Evolutionary conservation across 139 green algal species (phyloP), one percentile per base, ranked within the genome.

Genomic region (Asterochloris erici): DNA sequence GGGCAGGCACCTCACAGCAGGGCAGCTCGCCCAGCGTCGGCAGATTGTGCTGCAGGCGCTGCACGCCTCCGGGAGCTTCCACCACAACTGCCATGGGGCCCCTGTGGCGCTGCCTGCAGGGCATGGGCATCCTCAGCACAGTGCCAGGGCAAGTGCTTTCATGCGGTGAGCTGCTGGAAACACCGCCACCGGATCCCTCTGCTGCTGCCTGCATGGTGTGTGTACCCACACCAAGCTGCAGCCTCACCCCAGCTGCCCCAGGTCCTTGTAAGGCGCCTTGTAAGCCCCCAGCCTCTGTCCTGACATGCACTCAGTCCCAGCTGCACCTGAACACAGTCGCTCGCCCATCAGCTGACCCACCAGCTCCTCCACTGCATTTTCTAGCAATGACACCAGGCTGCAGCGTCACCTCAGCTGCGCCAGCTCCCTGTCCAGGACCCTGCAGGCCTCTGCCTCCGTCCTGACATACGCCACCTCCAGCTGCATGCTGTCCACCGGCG

Each of bases 1-100:
- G 54, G 13, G 60, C 64, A 29, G 82, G 90, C 63, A 93, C 84
- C 73, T 89, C 83, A 14, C 94, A 86, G 26, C 80, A 87, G 15
- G 95, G 94, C 23, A 96, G 81, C 47, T 95, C 90, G 4, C 54
- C 76, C 79, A 98, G 88, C 24, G 91, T 74, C 9, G 92, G 90
- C 47, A 98, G 73, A 29, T 87, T 69, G 29, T 87, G 82, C 47
- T 81, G 63, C 75, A 95, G 84, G 12, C 19, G 47, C 9, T n/a
- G 16, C 0, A 68, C 26, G 17, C 85, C 86, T n/a, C 84, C 86
- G 9, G 83, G 78, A 15, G 68, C 79, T 79, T 90, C 85, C 0
- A 86, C 81, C 24, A 91, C 82, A 19, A 90, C 75, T 66, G 94
- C 77, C 10, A 85, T 85, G 10, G 92, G 90, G 11, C 82, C 86